These are phyloP conservation scores for Lavandula angustifolia DNA, from an alignment of 257 asterid species.

Conservation along the genomic window DNA sequence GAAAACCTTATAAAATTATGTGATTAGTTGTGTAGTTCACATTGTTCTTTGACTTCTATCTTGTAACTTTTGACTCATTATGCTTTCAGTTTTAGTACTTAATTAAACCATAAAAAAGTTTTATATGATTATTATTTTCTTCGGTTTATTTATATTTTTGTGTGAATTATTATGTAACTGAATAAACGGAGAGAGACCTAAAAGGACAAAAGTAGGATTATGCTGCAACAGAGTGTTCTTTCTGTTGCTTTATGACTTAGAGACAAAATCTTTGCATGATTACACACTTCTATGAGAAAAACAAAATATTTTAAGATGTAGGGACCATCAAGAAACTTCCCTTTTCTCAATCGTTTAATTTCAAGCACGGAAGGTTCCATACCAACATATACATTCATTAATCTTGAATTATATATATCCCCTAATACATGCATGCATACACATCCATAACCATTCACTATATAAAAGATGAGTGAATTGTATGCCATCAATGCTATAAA, in stretches of 20 bases:
- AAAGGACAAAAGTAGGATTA: slow-evolving; percentile 38
- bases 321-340: slow-evolving; percentile 49
- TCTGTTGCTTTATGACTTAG: slow-evolving; percentile 48
- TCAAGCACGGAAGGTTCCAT: background rate
- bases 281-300: slow-evolving; percentile 40
- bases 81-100: too few species aligned
- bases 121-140: background rate
- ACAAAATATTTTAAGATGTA: slow-evolving; percentile 51
- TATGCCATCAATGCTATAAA: background rate
- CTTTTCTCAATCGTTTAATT: slow-evolving; percentile 19
- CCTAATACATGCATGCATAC: background rate
- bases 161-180: background rate
- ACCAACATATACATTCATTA: background rate
- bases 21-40: too few species aligned
- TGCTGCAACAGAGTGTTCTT: slow-evolving; percentile 45
- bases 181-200: slow-evolving; percentile 26
- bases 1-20: too few species aligned
- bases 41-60: too few species aligned
- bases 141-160: background rate
- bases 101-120: too few species aligned
- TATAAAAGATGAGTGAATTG: too few species aligned
- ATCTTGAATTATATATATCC: background rate
- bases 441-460: background rate
- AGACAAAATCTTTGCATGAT: slow-evolving; percentile 33
- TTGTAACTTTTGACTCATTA: too few species aligned